Evolutionary conservation across 1,139 yeast genomes (phyloP).

Genomic region (Zygoascus hellenicus): DNA sequence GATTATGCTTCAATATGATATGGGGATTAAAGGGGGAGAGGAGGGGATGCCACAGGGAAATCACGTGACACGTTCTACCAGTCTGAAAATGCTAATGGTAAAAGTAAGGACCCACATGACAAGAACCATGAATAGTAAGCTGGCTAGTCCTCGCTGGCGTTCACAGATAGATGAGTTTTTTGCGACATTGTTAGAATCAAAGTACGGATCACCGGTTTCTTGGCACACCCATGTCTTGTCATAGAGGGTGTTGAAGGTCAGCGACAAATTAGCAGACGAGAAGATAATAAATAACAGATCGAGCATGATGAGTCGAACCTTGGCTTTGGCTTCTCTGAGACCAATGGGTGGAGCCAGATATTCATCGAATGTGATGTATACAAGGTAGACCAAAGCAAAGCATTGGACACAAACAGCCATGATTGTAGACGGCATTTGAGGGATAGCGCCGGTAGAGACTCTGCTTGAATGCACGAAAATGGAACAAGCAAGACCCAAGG

Average conservation of each 20-base stretch:
- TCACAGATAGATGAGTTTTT: slow-evolving; percentile 50
- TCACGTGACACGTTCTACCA: slow-evolving; percentile 60
- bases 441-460: slow-evolving; percentile 42
- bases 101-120: slow-evolving; percentile 83
- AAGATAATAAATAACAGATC: slow-evolving; percentile 87
- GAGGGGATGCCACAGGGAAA: background rate
- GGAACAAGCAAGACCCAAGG: slow-evolving; percentile 29
- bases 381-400: slow-evolving; percentile 67
- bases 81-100: slow-evolving; percentile 73
- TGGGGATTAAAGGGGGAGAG: background rate
- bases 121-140: slow-evolving; percentile 70
- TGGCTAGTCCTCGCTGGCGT: slow-evolving; percentile 73
- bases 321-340: slow-evolving; percentile 73
- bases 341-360: slow-evolving; percentile 90
- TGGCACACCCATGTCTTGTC: slow-evolving; percentile 80
- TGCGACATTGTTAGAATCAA: slow-evolving; percentile 18
- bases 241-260: slow-evolving; percentile 76
- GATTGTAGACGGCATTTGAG: slow-evolving; percentile 83
- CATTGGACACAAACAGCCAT: slow-evolving; percentile 88
- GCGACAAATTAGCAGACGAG: slow-evolving; percentile 81
- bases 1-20: too few relatives aligned
- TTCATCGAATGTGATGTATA: slow-evolving; percentile 85
- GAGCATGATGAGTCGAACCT: slow-evolving; percentile 67
- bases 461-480: slow-evolving; percentile 24
- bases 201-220: slow-evolving; percentile 8